phyloP scores from a whole-genome alignment of 1,139 yeast species.

The Blastobotrys raffinosifermentans region DNA sequence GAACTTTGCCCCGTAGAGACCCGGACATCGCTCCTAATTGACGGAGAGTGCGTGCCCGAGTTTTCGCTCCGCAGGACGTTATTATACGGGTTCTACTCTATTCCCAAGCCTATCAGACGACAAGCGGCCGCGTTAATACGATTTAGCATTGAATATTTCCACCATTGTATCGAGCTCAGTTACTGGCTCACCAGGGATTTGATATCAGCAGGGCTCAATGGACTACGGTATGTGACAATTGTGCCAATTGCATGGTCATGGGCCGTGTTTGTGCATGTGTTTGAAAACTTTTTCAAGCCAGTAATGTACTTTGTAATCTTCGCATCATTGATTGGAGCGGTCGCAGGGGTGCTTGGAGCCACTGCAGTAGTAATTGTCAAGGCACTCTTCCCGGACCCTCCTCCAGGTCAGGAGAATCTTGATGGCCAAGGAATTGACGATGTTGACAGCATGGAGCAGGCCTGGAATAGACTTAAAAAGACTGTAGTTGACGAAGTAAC shows the following conservation, averaged over 20 bases:
- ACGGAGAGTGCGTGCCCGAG: neutral
- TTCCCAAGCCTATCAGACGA: neutral
- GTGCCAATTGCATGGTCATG: neutral
- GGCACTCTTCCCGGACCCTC: neutral
- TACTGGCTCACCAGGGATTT: no score
- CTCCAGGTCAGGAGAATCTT: neutral
- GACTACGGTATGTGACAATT: no score
- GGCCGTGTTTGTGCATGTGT: neutral
- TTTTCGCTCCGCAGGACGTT: neutral
- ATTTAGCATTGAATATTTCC: no score
- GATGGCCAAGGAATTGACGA: neutral
- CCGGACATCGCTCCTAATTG: no score
- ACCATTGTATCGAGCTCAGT: no score
- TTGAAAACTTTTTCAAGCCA: neutral
- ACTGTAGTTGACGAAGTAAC: no score
- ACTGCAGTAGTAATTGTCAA: neutral
- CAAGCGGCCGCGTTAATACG: no score
- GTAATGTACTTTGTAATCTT: neutral
- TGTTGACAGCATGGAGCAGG: no score
- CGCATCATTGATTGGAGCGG: neutral
- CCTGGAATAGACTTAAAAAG: no score
- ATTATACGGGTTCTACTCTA: neutral
- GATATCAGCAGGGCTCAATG: no score
- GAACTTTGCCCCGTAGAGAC: no score
- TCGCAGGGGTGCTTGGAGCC: neutral